A percentile compares a stretch with the other conserved stretches of the same genome.
Evolutionary conservation across 371 early-diverging fungal genomes (phyloP).

Genomic region (Furculomyces boomerangus): DNA sequence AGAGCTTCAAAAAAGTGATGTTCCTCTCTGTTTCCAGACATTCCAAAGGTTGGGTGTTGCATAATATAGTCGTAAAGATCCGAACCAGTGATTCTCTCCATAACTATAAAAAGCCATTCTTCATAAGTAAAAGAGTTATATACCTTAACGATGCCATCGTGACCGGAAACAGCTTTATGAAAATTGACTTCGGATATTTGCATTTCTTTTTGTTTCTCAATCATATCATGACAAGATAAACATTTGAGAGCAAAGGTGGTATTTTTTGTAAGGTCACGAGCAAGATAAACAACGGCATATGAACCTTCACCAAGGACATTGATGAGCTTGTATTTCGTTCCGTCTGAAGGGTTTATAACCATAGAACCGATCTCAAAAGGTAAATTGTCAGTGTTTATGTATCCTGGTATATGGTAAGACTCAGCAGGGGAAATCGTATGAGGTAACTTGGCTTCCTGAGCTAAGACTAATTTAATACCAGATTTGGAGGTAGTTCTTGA

Average conservation of each 20-base stretch:
- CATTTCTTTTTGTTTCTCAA: slow-evolving; percentile 32
- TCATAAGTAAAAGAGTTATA: slow-evolving; percentile 47
- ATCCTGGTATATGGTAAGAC: slow-evolving; percentile 25
- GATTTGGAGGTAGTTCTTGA: too few relatives aligned
- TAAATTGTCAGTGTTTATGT: slow-evolving; percentile 24
- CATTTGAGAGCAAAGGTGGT: slow-evolving; percentile 41
- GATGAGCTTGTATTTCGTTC: slow-evolving; percentile 25
- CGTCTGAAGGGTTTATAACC: slow-evolving; percentile 25
- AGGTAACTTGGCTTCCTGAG: slow-evolving; percentile 6
- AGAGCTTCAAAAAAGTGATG: slow-evolving; percentile 44
- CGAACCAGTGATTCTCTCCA: slow-evolving; percentile 57
- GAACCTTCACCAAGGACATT: slow-evolving; percentile 46
- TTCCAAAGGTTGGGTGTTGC: slow-evolving; percentile 33
- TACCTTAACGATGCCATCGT: slow-evolving; percentile 46
- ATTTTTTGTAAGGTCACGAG: slow-evolving; percentile 24
- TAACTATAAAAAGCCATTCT: slow-evolving; percentile 47
- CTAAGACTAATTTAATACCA: too few relatives aligned
- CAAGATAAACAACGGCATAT: slow-evolving; percentile 50
- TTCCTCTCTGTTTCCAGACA: slow-evolving; percentile 27
- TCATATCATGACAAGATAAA: slow-evolving; percentile 33
- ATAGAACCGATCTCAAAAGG: slow-evolving; percentile 32
- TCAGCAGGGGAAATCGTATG: slow-evolving; percentile 21
- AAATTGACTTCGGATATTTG: slow-evolving; percentile 39
- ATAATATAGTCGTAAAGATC: slow-evolving; percentile 66
- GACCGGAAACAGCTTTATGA: slow-evolving; percentile 37